Evolutionary conservation across 2,329 filamentous ascomycete species (phyloP), one percentile per base, ranked within the genome.

Genomic region (Aureobasidium sp.): DNA sequence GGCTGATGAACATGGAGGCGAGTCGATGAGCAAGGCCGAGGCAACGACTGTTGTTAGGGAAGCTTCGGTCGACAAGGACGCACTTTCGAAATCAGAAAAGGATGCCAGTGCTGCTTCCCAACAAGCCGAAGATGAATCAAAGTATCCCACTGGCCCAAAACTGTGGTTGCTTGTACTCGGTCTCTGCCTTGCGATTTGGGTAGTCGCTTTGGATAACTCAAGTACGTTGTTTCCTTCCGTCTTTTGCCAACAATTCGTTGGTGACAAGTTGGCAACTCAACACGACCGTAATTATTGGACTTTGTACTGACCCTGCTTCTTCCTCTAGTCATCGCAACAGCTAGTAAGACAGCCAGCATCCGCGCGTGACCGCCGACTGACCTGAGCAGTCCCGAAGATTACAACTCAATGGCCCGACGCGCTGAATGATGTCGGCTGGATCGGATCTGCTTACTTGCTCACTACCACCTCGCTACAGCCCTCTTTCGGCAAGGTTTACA

Each of bases 401-500:
- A 76, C 75, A 3, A 68, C 74, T 50, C 69, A 77, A 19, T 78
- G 78, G 66, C 58, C 58, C 19, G 61, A 76, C 48, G 70, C 68
- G 8, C 67, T 78, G 0, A 66, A 73, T 29, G 70, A 77, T 24
- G 72, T 77, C 5, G 70, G 70, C 17, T 78, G 76, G 76, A 72
- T 72, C 58, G 70, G 68, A 11, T 69, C 66, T 9, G 71, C 76
- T 0, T 81, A 78, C 67, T 73, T 78, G 62, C 69, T 82, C 66
- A 70, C 77, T 2, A 78, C 72, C 5, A 75, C 72, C 33, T 69
- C 74, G 29, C 50, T 68, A 0, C 78, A 79, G 61, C 78, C 78
- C 4, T 76, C 76, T 1, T 81, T 76, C 48, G 81, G 77, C 31
- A 80, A 81, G 72, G 82, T 86, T 1, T 88, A 84, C 7, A 85